Evolutionary conservation across 2,329 filamentous ascomycete genomes (phyloP).

Genomic region (Diplodia corticola): DNA sequence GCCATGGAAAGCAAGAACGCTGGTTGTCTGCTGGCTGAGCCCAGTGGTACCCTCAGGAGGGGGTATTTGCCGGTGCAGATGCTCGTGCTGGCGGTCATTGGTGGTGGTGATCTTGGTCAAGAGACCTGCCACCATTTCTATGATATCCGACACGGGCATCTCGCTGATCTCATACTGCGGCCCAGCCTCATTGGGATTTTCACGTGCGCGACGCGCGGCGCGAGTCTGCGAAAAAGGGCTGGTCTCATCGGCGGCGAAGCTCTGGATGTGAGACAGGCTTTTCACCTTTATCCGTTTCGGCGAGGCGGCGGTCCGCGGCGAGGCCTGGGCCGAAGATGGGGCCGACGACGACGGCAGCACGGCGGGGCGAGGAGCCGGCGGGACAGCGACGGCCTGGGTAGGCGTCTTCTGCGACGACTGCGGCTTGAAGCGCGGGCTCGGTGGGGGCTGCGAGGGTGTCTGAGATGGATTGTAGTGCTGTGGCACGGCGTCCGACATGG

Average conservation of each 20-base stretch:
- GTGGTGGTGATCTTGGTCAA: conserved; percentile 96
- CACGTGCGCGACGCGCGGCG: conserved; percentile 44
- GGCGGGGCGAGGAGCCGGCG: conserved; percentile 27
- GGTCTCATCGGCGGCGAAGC: conserved; percentile 78
- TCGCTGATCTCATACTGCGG: conserved; percentile 89
- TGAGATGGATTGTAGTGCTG: conserved; percentile 31
- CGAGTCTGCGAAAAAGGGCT: conserved; percentile 54
- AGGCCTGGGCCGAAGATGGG: conserved; percentile 33
- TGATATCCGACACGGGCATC: conserved; percentile 96
- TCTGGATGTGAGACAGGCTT: conserved; percentile 88
- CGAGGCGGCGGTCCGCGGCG: conserved; percentile 32
- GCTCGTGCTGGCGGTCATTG: conserved; percentile 92
- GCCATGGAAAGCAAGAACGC: conserved; percentile 91
- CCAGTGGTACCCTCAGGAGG: conserved; percentile 60
- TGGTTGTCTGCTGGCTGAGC: conserved; percentile 65
- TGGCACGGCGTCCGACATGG: conserved; percentile 43
- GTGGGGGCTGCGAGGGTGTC: conserved; percentile 30
- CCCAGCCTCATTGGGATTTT: conserved; percentile 51
- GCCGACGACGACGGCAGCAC: conserved; percentile 31
- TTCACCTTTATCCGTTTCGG: conserved; percentile 73
- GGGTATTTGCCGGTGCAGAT: conserved; percentile 73
- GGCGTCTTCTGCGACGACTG: conserved; percentile 38
- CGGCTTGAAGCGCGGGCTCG: conserved; percentile 39
- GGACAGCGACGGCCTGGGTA: conserved; percentile 22
- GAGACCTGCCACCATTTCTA: conserved; percentile 97